Percentiles rank a stretch among this genome's conserved stretches.
These are phyloP conservation scores for Exophiala oligosperma DNA, from an alignment of 2,329 filamentous ascomycete genomes.

Conservation along the genomic window DNA sequence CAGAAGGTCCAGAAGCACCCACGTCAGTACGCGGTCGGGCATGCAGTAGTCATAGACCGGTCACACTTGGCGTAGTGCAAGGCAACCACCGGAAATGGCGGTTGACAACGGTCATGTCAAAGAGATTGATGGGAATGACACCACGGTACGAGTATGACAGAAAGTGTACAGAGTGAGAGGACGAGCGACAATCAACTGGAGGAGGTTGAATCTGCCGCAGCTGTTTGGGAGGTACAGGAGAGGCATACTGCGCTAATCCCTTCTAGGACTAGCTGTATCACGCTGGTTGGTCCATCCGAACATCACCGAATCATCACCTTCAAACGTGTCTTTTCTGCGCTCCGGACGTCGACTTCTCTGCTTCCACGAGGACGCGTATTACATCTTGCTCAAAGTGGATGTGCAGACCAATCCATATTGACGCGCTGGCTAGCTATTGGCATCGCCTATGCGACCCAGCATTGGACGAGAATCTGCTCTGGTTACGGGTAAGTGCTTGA, in stretches of 20 bases:
- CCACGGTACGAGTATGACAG: too few species aligned
- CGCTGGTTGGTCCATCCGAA: conserved; percentile 8
- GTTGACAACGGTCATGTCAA: conserved; percentile 4
- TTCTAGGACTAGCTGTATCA: background rate
- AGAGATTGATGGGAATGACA: background rate
- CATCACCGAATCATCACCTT: conserved; percentile 14
- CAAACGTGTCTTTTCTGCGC: background rate
- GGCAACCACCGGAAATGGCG: background rate
- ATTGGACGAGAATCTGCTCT: too few species aligned
- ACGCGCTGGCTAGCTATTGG: too few species aligned
- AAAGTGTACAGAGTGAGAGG: too few species aligned
- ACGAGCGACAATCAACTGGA: background rate
- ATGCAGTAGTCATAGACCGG: background rate
- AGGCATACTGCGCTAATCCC: background rate
- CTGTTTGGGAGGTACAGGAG: background rate
- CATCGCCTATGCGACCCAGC: too few species aligned
- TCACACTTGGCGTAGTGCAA: background rate
- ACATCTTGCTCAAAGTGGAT: background rate
- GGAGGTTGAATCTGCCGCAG: background rate
- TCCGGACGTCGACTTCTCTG: background rate
- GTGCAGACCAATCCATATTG: too few species aligned
- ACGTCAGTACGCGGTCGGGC: background rate
- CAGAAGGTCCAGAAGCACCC: background rate
- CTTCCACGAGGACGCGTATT: background rate
- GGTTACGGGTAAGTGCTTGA: background rate